These are phyloP conservation scores for Bacterosira constricta DNA, from an alignment of 108 stramenopile species.

Conservation along the genomic window DNA sequence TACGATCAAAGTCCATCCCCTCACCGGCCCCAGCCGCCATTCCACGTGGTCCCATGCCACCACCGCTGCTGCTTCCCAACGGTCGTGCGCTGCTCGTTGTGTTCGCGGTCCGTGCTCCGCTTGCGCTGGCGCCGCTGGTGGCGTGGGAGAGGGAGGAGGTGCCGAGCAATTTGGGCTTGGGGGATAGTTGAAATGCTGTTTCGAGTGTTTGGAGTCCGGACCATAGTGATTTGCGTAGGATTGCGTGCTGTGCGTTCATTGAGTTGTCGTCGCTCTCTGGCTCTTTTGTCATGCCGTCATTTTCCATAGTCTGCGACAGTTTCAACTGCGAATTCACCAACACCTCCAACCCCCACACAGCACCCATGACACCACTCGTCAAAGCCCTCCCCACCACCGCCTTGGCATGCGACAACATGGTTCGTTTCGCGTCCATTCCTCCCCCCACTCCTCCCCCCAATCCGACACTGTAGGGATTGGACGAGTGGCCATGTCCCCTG, in stretches of 20 bases:
- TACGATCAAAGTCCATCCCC: slow-evolving; percentile 18
- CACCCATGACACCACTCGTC: slow-evolving; percentile 44
- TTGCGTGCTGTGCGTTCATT: too few species aligned
- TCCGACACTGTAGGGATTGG: too few species aligned
- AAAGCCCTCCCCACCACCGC: slow-evolving; percentile 36
- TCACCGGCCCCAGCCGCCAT: neutral
- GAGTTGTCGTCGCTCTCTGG: neutral
- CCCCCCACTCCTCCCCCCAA: neutral
- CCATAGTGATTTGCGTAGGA: slow-evolving; percentile 14
- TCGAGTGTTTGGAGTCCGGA: slow-evolving; percentile 13
- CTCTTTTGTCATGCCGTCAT: neutral
- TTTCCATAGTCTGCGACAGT: neutral
- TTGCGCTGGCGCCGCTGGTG: neutral
- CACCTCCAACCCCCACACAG: slow-evolving; percentile 35
- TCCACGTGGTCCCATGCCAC: neutral
- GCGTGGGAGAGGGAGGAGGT: neutral
- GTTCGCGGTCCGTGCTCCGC: neutral
- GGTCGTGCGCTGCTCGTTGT: neutral
- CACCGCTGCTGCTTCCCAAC: neutral
- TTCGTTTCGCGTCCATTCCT: neutral
- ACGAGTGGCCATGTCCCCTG: too few species aligned
- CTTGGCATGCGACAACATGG: slow-evolving; percentile 41
- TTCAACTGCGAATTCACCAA: slow-evolving; percentile 17
- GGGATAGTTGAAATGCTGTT: slow-evolving; percentile 11
- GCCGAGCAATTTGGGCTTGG: slow-evolving; percentile 8